phyloP scores from a whole-genome alignment of 2,329 filamentous ascomycete species.

The Septoria linicola region DNA sequence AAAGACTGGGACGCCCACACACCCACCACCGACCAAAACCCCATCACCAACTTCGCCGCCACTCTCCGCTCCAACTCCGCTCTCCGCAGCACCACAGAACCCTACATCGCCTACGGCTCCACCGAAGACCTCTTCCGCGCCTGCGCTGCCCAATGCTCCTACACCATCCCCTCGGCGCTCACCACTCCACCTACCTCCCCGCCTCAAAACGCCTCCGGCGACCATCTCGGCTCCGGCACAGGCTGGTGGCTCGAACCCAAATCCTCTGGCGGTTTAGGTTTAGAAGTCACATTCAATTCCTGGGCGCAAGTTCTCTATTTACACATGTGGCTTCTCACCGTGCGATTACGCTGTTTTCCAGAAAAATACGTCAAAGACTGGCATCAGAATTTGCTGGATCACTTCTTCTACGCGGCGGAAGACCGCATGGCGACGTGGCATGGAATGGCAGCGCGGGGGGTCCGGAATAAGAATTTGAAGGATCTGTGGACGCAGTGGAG shows the following conservation, averaged over 20 bases:
- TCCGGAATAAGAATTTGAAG: conserved; percentile 67
- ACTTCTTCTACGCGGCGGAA: conserved; percentile 90
- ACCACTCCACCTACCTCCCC: conserved; percentile 63
- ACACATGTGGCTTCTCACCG: conserved; percentile 89
- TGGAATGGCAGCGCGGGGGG: conserved; percentile 57
- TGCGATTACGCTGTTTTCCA: conserved; percentile 77
- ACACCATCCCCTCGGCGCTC: conserved; percentile 68
- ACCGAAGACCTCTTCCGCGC: conserved; percentile 77
- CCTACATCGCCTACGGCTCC: conserved; percentile 75
- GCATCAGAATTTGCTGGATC: conserved; percentile 88
- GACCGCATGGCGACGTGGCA: conserved; percentile 79
- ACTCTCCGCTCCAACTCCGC: conserved; percentile 28
- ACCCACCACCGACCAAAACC: conserved; percentile 13
- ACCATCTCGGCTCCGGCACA: conserved; percentile 73
- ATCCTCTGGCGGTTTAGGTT: conserved; percentile 52
- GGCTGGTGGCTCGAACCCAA: conserved; percentile 74
- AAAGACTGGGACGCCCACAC: conserved; percentile 17
- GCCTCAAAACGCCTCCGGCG: conserved; percentile 70
- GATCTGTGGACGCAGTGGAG: conserved; percentile 94
- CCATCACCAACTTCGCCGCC: conserved; percentile 30
- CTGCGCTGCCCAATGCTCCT: conserved; percentile 71
- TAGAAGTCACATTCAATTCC: conserved; percentile 85
- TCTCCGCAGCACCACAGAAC: conserved; percentile 53
- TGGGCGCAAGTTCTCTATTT: conserved; percentile 97
- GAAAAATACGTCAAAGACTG: conserved; percentile 67